phyloP scores from a whole-genome alignment of 1,284 basidiomycete genomes.

The Cryptococcus jaspeensis region DNA sequence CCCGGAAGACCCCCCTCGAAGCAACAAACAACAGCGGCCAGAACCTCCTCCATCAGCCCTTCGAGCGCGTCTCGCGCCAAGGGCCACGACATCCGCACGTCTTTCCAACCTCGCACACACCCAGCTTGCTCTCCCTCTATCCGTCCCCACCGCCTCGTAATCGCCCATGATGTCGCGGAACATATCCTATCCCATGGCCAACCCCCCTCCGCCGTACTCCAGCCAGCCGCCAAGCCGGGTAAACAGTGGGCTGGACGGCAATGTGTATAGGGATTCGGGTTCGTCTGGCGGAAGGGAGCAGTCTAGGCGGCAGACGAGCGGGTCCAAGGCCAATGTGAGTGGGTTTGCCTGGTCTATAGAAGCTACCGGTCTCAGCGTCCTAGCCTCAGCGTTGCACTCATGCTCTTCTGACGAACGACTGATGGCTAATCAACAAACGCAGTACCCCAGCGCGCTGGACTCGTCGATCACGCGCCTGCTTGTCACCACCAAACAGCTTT shows the following conservation, averaged over 20 bases:
- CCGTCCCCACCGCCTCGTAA: not conserved
- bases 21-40: not conserved
- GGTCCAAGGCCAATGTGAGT: slow-evolving; percentile 11
- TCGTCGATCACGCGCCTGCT: slow-evolving; percentile 89
- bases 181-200: slow-evolving; percentile 28
- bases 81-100: no score
- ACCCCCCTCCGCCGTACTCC: not conserved
- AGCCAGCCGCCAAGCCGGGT: no score
- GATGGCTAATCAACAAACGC: not conserved
- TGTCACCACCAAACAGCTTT: slow-evolving; percentile 90
- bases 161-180: slow-evolving; percentile 26
- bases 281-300: not conserved
- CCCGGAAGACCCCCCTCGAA: not conserved
- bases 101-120: no score
- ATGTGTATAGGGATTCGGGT: no score
- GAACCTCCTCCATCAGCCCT: no score
- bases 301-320: slow-evolving; percentile 13
- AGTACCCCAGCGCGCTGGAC: slow-evolving; percentile 54
- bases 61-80: no score
- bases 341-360: no score
- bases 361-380: no score
- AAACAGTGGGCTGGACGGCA: no score
- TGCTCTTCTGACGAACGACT: no score
- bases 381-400: no score
- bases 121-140: no score